These are phyloP conservation scores for Chimonanthus praecox DNA, from an alignment of 164 flowering plant genomes.

Conservation along the genomic window DNA sequence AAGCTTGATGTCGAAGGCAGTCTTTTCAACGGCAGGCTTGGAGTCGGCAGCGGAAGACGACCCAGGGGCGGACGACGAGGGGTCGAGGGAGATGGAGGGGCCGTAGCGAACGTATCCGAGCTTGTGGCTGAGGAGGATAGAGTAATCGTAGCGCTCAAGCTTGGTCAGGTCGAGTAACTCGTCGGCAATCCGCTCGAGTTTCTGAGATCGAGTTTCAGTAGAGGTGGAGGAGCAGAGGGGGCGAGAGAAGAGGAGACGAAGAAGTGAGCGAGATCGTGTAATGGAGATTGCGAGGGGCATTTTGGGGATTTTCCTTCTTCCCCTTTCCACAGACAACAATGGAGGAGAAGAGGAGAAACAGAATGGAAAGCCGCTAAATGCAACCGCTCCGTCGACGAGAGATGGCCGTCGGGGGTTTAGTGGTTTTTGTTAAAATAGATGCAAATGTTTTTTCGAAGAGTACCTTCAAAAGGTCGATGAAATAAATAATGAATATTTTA, in stretches of 20 bases:
- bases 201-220: conserved; percentile 31
- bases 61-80: conserved; percentile 16
- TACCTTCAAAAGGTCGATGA: no score
- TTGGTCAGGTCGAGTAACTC: conserved; percentile 53
- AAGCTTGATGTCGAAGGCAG: conserved; percentile 56
- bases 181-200: conserved; percentile 59
- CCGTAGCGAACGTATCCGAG: conserved; percentile 51
- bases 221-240: conserved; percentile 12
- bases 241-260: conserved; percentile 1
- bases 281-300: conserved; percentile 12
- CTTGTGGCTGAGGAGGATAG: conserved; percentile 48
- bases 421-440: no score
- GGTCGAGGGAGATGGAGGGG: conserved; percentile 32
- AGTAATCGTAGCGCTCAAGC: conserved; percentile 53
- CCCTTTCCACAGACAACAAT: no score
- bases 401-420: no score
- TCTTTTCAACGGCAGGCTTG: conserved; percentile 42
- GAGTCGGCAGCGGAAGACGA: conserved; percentile 20
- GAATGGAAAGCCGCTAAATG: no score
- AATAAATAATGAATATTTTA: no score
- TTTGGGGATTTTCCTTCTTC: not conserved
- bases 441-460: no score
- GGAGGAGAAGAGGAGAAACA: no score
- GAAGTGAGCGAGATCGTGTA: not conserved
- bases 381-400: no score